A percentile compares a stretch with the other conserved stretches of the same genome.
Evolutionary conservation across 768 basidiomycete species (phyloP).

Genomic region (Pholiota microspora): DNA sequence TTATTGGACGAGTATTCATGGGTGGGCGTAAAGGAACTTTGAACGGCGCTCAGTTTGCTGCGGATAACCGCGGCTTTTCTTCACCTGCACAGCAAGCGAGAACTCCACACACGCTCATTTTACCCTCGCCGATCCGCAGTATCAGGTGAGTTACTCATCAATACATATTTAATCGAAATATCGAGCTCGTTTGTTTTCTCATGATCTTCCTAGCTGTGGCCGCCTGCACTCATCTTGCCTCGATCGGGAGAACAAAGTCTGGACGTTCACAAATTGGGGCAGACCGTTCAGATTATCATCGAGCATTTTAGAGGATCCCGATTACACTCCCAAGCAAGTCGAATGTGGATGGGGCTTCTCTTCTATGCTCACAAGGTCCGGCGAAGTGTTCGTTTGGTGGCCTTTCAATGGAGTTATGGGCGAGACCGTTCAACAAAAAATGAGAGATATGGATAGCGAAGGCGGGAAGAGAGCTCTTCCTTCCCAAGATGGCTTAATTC

Average conservation of each 20-base stretch:
- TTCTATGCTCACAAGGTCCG: conserved; percentile 68
- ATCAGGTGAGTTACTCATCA: conserved; percentile 50
- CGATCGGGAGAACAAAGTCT: conserved; percentile 58
- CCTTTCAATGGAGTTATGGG: conserved; percentile 49
- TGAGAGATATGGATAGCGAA: conserved; percentile 44
- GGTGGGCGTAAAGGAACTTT: conserved; percentile 54
- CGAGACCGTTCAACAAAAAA: conserved; percentile 32
- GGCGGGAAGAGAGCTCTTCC: conserved; percentile 33
- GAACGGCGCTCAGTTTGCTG: conserved; percentile 39
- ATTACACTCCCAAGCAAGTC: conserved; percentile 50
- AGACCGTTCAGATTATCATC: conserved; percentile 66
- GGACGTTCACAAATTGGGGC: conserved; percentile 79
- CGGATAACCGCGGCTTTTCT: conserved; percentile 56
- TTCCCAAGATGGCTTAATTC: conserved; percentile 42
- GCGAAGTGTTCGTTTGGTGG: conserved; percentile 77
- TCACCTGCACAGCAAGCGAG: conserved; percentile 46
- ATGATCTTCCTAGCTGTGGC: conserved; percentile 57
- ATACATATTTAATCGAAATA: neutral
- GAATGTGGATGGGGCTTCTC: conserved; percentile 84
- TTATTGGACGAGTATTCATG: neutral
- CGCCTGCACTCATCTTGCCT: conserved; percentile 68
- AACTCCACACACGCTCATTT: conserved; percentile 53
- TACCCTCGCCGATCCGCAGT: conserved; percentile 58
- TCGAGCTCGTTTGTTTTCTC: conserved; percentile 5
- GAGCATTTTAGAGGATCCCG: conserved; percentile 43